Evolutionary conservation across 805 yeast genomes (phyloP).

Genomic region (Yarrowia sp.): DNA sequence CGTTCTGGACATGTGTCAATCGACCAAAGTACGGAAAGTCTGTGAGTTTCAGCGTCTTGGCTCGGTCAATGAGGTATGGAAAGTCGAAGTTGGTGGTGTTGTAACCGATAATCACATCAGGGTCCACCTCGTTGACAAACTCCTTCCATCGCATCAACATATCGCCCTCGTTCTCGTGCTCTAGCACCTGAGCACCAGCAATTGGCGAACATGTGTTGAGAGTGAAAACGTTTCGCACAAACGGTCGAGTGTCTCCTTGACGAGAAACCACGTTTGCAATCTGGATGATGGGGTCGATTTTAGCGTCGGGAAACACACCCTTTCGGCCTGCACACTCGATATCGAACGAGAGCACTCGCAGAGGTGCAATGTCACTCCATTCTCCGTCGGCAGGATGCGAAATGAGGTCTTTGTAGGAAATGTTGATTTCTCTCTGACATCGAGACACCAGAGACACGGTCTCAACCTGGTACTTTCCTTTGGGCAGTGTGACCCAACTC

Average conservation of each 20-base stretch:
- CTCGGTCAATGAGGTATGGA: slow-evolving; percentile 88
- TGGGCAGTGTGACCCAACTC: slow-evolving; percentile 95
- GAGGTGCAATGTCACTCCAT: slow-evolving; percentile 89
- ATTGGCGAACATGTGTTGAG: slow-evolving; percentile 88
- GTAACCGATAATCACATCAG: slow-evolving; percentile 96
- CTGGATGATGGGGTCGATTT: slow-evolving; percentile 90
- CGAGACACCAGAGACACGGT: slow-evolving; percentile 51
- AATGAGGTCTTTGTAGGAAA: slow-evolving; percentile 63
- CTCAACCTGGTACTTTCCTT: slow-evolving; percentile 55
- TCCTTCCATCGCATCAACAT: slow-evolving; percentile 85
- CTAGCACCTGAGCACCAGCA: slow-evolving; percentile 86
- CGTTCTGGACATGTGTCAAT: slow-evolving; percentile 63
- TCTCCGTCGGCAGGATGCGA: slow-evolving; percentile 90
- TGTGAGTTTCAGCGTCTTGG: slow-evolving; percentile 61
- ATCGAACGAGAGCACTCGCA: slow-evolving; percentile 90
- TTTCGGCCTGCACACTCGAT: slow-evolving; percentile 98
- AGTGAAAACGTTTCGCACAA: slow-evolving; percentile 91
- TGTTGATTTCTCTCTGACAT: slow-evolving; percentile 79
- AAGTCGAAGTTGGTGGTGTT: slow-evolving; percentile 92
- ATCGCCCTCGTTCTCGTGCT: slow-evolving; percentile 69
- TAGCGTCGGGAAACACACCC: slow-evolving; percentile 95
- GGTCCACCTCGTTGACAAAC: slow-evolving; percentile 79
- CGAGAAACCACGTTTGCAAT: slow-evolving; percentile 91
- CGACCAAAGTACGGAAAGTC: slow-evolving; percentile 88
- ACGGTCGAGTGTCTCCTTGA: slow-evolving; percentile 77